Evolutionary conservation across 805 yeast species (phyloP).

Genomic region (Crinitomyces ghanaensis): DNA sequence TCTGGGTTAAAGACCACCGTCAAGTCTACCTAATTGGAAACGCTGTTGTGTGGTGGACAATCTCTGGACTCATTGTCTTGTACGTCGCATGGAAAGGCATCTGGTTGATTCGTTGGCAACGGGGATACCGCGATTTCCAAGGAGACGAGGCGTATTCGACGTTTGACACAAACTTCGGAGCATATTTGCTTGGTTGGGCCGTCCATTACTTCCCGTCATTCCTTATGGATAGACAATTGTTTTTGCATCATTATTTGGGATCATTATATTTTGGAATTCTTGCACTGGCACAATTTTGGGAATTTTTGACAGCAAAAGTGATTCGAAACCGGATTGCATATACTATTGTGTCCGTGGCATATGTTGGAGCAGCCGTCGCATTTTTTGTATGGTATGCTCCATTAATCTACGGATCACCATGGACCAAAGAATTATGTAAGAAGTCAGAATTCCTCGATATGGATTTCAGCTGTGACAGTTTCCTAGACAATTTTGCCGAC

Average conservation of each 20-base stretch:
- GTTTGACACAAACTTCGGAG: constrained; percentile 30
- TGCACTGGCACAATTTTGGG: constrained; percentile 52
- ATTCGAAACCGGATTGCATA: constrained; percentile 34
- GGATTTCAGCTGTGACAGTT: constrained; percentile 79
- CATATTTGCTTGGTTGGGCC: constrained; percentile 44
- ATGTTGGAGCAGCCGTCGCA: constrained; percentile 39
- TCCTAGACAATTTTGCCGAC: constrained; percentile 24
- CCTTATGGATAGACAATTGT: constrained; percentile 86
- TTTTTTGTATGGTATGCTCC: constrained; percentile 59
- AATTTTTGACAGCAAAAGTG: constrained; percentile 22
- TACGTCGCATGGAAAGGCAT: constrained; percentile 20
- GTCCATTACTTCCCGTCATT: constrained; percentile 49
- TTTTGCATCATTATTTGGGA: constrained; percentile 89
- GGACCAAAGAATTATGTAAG: constrained; percentile 65
- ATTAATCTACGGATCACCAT: constrained; percentile 61
- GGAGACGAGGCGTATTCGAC: constrained; percentile 18
- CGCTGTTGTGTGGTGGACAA: constrained; percentile 42
- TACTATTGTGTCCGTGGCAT: constrained; percentile 34
- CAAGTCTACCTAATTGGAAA: constrained; percentile 57
- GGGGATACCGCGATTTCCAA: constrained; percentile 25
- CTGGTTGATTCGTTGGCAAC: constrained; percentile 30
- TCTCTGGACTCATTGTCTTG: constrained; percentile 25
- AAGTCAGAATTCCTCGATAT: constrained; percentile 53
- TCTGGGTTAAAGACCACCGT: constrained; percentile 36
- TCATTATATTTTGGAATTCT: constrained; percentile 80